phyloP scores from a whole-genome alignment of 177 flowering plant genomes.

The Vitis hybrid region DNA sequence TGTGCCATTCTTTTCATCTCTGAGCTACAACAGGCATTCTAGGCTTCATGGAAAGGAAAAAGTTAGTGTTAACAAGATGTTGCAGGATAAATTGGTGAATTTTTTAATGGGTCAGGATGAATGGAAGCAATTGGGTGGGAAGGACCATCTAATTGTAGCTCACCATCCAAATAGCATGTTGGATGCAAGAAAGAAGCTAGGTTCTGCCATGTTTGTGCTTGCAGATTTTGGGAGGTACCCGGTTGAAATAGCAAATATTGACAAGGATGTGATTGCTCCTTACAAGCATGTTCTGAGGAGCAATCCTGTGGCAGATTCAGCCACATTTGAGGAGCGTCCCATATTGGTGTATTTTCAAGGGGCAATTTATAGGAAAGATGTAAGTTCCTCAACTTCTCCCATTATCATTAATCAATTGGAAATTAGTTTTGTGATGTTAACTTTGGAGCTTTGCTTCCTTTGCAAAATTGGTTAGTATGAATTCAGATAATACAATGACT shows the following conservation, averaged over 20 bases:
- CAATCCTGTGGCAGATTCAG: slow-evolving; percentile 29
- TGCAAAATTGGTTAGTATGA: neutral
- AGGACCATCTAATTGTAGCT: slow-evolving; percentile 74
- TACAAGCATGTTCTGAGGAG: slow-evolving; percentile 68
- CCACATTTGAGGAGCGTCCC: slow-evolving; percentile 51
- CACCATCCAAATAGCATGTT: slow-evolving; percentile 94
- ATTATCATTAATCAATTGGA: neutral
- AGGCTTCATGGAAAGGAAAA: slow-evolving; percentile 50
- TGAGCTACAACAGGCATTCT: slow-evolving; percentile 78
- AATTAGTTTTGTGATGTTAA: neutral
- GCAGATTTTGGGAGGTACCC: slow-evolving; percentile 92
- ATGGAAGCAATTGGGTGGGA: slow-evolving; percentile 68
- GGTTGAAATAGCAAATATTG: slow-evolving; percentile 52
- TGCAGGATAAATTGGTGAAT: slow-evolving; percentile 66
- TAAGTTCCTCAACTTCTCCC: slow-evolving; percentile 34
- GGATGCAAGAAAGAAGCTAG: slow-evolving; percentile 54
- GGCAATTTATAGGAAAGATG: slow-evolving; percentile 89
- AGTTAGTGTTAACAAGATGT: slow-evolving; percentile 43
- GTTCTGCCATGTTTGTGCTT: slow-evolving; percentile 80
- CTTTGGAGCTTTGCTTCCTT: too few species aligned
- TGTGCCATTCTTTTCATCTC: slow-evolving; percentile 79
- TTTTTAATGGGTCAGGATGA: slow-evolving; percentile 53
- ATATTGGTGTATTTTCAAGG: slow-evolving; percentile 76
- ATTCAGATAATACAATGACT: neutral
- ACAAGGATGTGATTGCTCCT: slow-evolving; percentile 85